Evolutionary conservation across 768 basidiomycete genomes (phyloP), one percentile per base, ranked within the genome.

Genomic region (Floccularia luteovirens): DNA sequence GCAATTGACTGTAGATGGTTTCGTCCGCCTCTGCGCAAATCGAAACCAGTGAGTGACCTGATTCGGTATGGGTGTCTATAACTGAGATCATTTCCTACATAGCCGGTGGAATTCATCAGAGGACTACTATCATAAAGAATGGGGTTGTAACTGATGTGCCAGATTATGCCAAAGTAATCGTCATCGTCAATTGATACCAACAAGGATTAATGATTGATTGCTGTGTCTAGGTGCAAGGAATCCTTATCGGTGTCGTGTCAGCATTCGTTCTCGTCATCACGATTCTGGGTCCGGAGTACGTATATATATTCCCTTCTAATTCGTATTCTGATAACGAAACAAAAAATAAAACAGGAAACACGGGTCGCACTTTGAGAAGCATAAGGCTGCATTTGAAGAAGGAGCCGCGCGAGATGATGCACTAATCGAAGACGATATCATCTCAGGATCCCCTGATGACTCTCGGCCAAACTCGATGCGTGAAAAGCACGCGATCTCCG

Each of bases 161-260:
- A 1, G 77, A 87, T 51, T 88, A 87, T 47, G 83, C 81, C 2
- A 79, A 55, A 3, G 69, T 67, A 42, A 17, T 7, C 14, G 8
- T 8, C 14, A 28, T 28, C 14, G 27, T 28, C 8, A 28, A 8
- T 8, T 8, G 27, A 8, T 28, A 8, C 27, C n/a, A n/a, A n/a
- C n/a, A n/a, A n/a, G n/a, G n/a, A n/a, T n/a, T n/a, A n/a, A n/a
- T 8, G 14, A 28, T 28, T 28, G 27, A 28, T 14, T 17, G 53
- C 38, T 4, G 5, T 38, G 53, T 1, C 8, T 32, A 74, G 58
- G 86, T 88, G 3, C 86, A 90, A 64, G 88, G 86, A 28, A 91
- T 97, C 52, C 69, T 97, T 25, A 82, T 96, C 33, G 92, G 91
- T 5, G 70, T 74, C 19, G 83, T 96, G 14, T 70, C 86, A 1